Percentiles rank a stretch among this genome's conserved stretches.
These are phyloP conservation scores for Geosiphon pyriformis DNA, from an alignment of 192 early-diverging fungal species.

Conservation along the genomic window DNA sequence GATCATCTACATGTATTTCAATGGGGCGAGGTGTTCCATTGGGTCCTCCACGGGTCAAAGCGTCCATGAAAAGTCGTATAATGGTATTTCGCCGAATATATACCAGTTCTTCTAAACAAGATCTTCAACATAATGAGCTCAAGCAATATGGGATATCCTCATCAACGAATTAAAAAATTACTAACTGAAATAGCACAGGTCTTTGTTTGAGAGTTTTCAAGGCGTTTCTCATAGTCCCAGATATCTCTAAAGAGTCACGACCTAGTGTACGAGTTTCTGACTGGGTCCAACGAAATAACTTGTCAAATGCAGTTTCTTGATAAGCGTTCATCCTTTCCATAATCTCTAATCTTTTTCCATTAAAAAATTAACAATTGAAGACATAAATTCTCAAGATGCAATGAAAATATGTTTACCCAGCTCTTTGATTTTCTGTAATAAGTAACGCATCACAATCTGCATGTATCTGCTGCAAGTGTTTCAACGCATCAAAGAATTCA, in stretches of 20 bases:
- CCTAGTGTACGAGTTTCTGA: conserved; percentile 59
- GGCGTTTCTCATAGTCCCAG: conserved; percentile 54
- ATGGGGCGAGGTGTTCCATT: conserved; percentile 80
- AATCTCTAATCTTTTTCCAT: conserved; percentile 54
- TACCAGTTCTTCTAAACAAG: conserved; percentile 68
- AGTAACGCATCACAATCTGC: conserved; percentile 68
- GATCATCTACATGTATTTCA: conserved; percentile 89
- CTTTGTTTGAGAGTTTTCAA: conserved; percentile 61
- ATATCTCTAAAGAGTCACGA: conserved; percentile 65
- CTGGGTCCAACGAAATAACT: conserved; percentile 71
- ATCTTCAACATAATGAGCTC: too few relatives aligned
- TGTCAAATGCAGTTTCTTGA: conserved; percentile 72
- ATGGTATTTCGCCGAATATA: conserved; percentile 62
- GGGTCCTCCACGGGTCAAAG: conserved; percentile 70
- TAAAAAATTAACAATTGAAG: neutral
- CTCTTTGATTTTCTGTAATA: conserved; percentile 67
- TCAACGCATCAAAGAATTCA: conserved; percentile 67
- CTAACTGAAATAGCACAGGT: conserved; percentile 71
- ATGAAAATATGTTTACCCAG: conserved; percentile 60
- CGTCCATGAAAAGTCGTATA: conserved; percentile 63
- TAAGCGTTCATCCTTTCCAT: conserved; percentile 65
- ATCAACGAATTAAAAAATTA: neutral
- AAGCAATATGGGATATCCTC: too few relatives aligned
- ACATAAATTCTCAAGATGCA: neutral
- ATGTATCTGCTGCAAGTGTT: conserved; percentile 62